Evolutionary conservation across 257 asterid genomes (phyloP), one percentile per base, ranked within the genome.

Genomic region (Prunella vulgaris): DNA sequence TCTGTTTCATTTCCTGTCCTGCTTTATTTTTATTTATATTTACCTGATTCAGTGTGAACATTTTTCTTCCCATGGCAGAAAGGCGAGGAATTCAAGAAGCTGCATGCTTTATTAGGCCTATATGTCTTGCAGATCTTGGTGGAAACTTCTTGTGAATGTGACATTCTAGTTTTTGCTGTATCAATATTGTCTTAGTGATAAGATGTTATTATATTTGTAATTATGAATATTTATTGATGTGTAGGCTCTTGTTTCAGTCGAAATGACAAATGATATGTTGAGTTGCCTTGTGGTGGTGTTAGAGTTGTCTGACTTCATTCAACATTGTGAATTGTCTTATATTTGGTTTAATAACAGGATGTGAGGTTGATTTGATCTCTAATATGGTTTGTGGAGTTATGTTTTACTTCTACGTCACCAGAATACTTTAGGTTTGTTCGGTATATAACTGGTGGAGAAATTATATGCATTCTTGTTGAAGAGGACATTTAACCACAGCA

Each of bases 51-150:
- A 77, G 20, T 35, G 60, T 32, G 52, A 21, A 62, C 48, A 46
- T 20, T 33, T 69, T 69, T 18, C 63, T 72, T 64, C 52, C 13
- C 54, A 25, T 79, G 74, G 77, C 86, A 90, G 97, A 92, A 80
- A 73, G 87, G 82, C 58, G 77, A 71, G 67, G 88, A 87, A 74
- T 77, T 71, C 57, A 66, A 75, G 68, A 84, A 81, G 73, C 85
- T 89, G 60, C 71, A 56, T 56, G 94, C 99, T 80, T 68, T 93
- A 64, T 82, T 88, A 68, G 86, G 97, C 87, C 82, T 93, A 70
- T 87, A 76, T 75, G 77, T 87, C 84, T 79, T 88, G 91, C 92
- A 93, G 79, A 79, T 86, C 82, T 82, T 87, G 97, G 98, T 90
- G 78, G 79, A 74, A 57, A 76, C 64, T 75, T 81, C 79, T 84